Percentiles rank a stretch among this genome's conserved stretches.
phyloP scores from a whole-genome alignment of 441 rosid genomes.

The Geranium incanum region DNA sequence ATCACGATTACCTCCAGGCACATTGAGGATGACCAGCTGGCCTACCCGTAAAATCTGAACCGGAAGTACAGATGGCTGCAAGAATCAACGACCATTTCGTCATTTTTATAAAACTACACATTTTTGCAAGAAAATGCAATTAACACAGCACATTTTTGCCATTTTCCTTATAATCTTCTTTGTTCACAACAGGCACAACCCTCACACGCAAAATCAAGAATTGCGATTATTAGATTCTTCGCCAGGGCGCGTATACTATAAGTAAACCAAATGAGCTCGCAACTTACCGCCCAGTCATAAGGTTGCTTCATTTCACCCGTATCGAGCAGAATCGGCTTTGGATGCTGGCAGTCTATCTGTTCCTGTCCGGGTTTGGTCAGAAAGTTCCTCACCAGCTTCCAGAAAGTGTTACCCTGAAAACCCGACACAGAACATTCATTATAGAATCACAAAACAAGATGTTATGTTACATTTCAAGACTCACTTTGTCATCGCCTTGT shows the following conservation, averaged over 20 bases:
- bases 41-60: conserved; percentile 75
- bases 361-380: conserved; percentile 57
- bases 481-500: conserved; percentile 88
- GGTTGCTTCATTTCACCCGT: conserved; percentile 92
- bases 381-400: conserved; percentile 69
- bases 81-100: neutral
- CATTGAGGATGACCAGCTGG: conserved; percentile 74
- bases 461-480: neutral
- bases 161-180: too few species aligned
- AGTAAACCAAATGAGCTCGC: neutral
- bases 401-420: conserved; percentile 76
- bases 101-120: too few species aligned
- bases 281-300: conserved; percentile 87
- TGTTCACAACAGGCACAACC: neutral
- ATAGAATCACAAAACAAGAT: neutral
- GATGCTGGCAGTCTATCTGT: conserved; percentile 70
- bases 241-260: neutral
- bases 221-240: neutral
- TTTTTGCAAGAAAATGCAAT: too few species aligned
- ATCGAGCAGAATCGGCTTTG: conserved; percentile 89
- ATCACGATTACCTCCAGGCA: conserved; percentile 70
- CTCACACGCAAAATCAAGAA: neutral
- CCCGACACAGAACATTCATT: neutral
- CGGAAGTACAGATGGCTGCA: conserved; percentile 93
- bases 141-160: too few species aligned